These are phyloP conservation scores for Fomitopsis pulvina DNA, from an alignment of 768 basidiomycete species.

Conservation along the genomic window DNA sequence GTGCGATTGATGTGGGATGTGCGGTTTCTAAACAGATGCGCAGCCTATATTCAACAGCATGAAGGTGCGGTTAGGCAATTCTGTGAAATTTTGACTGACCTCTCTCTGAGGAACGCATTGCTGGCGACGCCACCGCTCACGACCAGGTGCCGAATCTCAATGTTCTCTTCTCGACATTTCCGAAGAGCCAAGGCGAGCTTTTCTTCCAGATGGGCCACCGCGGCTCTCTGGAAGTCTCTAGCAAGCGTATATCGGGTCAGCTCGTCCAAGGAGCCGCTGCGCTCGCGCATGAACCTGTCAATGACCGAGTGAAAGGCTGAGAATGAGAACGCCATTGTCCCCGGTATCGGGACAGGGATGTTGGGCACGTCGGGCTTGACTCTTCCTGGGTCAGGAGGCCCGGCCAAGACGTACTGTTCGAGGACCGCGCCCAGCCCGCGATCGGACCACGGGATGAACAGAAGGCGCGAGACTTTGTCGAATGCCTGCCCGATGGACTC, in stretches of 20 bases:
- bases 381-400: slow-evolving; percentile 14
- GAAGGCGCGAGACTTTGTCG: slow-evolving; percentile 74
- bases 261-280: slow-evolving; percentile 36
- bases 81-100: slow-evolving; percentile 36
- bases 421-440: slow-evolving; percentile 76
- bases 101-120: slow-evolving; percentile 60
- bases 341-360: slow-evolving; percentile 40
- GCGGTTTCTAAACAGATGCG: neutral
- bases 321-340: slow-evolving; percentile 69
- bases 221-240: slow-evolving; percentile 65
- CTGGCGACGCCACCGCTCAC: slow-evolving; percentile 94
- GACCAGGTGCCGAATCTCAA: slow-evolving; percentile 54
- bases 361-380: slow-evolving; percentile 17
- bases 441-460: slow-evolving; percentile 57
- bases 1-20: slow-evolving; percentile 27
- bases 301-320: slow-evolving; percentile 68
- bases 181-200: slow-evolving; percentile 57
- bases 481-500: slow-evolving; percentile 73
- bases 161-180: slow-evolving; percentile 35
- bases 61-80: slow-evolving; percentile 14
- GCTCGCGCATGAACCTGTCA: slow-evolving; percentile 45
- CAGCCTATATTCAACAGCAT: neutral
- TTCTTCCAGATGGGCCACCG: slow-evolving; percentile 64
- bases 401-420: slow-evolving; percentile 54
- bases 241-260: slow-evolving; percentile 46